Conservation (phyloP, 2,329 filamentous ascomycete species). For the Arthrobotrys iridis region DNA sequence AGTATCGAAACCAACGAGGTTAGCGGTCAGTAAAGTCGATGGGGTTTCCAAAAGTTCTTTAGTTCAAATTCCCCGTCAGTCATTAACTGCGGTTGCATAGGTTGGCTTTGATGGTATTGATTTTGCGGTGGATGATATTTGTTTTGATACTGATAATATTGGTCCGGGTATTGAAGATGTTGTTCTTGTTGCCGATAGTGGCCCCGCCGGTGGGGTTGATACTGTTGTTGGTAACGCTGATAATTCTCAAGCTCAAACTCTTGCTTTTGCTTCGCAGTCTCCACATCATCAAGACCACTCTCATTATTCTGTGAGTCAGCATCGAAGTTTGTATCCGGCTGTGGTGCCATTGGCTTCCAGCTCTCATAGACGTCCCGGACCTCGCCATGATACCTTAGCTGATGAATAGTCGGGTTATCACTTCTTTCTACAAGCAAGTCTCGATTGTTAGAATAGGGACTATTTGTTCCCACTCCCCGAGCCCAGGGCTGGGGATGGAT, state of each 20-base stretch:
- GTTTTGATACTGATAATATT: too few relatives aligned
- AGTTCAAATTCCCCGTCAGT: not conserved
- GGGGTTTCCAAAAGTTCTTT: conserved; percentile 35
- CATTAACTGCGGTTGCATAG: too few relatives aligned
- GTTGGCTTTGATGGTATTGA: too few relatives aligned
- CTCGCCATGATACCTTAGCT: not conserved
- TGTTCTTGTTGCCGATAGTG: too few relatives aligned
- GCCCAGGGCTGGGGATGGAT: too few relatives aligned
- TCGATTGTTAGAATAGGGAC: conserved; percentile 22
- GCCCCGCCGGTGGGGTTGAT: too few relatives aligned
- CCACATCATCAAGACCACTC: too few relatives aligned
- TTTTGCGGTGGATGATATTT: not conserved
- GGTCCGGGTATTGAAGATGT: too few relatives aligned
- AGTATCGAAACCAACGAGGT: not conserved
- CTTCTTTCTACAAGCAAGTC: not conserved
- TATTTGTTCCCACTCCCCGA: not conserved
- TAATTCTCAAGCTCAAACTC: too few relatives aligned
- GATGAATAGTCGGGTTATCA: not conserved
- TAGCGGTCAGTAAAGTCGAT: conserved; percentile 25
- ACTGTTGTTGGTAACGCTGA: too few relatives aligned
- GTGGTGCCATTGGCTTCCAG: too few relatives aligned
- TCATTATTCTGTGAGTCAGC: not conserved
- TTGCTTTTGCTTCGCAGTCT: too few relatives aligned
- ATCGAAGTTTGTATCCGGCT: not conserved
- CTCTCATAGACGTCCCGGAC: not conserved